These are phyloP conservation scores for Somion occarium DNA, from an alignment of 1,284 basidiomycete species.

Conservation along the genomic window DNA sequence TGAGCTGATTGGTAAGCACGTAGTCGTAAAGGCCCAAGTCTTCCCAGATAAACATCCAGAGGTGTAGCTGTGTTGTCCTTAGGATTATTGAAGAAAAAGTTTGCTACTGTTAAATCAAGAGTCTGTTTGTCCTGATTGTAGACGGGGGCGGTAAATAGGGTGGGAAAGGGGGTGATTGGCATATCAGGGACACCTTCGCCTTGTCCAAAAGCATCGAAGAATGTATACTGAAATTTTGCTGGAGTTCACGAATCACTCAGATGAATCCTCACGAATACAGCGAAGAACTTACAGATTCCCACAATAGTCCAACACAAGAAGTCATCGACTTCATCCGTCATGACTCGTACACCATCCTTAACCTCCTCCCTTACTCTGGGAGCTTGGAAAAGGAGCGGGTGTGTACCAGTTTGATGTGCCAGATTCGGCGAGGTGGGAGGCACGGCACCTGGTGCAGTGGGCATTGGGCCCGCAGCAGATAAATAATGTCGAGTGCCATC, in stretches of 20 bases:
- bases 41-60: constrained; percentile 86
- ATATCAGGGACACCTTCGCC: constrained; percentile 70
- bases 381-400: constrained; percentile 72
- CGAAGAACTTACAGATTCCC: constrained; percentile 75
- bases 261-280: not conserved
- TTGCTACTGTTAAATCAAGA: constrained; percentile 78
- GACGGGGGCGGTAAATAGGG: constrained; percentile 74
- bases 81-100: constrained; percentile 76
- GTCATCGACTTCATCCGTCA: constrained; percentile 88
- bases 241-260: constrained; percentile 14
- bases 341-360: constrained; percentile 63
- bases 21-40: constrained; percentile 75
- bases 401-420: constrained; percentile 70
- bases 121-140: constrained; percentile 72
- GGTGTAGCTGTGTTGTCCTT: constrained; percentile 61
- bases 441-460: constrained; percentile 63
- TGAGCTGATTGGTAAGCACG: constrained; percentile 67
- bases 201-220: constrained; percentile 84
- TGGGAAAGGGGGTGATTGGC: constrained; percentile 87
- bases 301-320: constrained; percentile 96
- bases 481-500: constrained; percentile 79
- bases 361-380: constrained; percentile 71
- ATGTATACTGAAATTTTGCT: constrained; percentile 94
- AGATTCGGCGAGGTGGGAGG: constrained; percentile 62
- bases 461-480: constrained; percentile 78